These are phyloP conservation scores for Elongisporangium undulatum DNA, from an alignment of 352 stramenopile genomes.

Conservation along the genomic window DNA sequence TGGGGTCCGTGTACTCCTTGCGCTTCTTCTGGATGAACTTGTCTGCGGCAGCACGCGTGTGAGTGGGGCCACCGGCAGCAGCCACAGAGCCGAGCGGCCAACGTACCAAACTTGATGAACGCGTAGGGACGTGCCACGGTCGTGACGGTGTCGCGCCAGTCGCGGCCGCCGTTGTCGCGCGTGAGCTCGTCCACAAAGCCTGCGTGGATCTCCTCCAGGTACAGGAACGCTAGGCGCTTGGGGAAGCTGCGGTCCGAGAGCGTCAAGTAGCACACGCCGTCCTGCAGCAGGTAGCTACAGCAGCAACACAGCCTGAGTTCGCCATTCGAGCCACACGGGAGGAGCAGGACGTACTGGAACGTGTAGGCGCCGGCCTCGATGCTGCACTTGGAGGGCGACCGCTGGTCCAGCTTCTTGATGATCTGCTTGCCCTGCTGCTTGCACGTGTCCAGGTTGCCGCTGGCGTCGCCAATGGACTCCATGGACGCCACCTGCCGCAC, in stretches of 20 bases:
- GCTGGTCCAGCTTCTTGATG: slow-evolving; percentile 90
- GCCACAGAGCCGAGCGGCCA: neutral
- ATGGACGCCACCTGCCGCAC: slow-evolving; percentile 87
- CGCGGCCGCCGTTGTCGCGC: slow-evolving; percentile 87
- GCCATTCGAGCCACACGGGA: neutral
- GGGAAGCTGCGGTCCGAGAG: slow-evolving; percentile 95
- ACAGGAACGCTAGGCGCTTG: slow-evolving; percentile 97
- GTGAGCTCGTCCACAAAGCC: slow-evolving; percentile 94
- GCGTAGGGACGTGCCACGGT: slow-evolving; percentile 97
- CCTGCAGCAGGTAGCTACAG: slow-evolving; percentile 94
- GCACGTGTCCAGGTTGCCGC: slow-evolving; percentile 84
- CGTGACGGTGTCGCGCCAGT: slow-evolving; percentile 90
- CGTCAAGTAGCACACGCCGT: slow-evolving; percentile 97
- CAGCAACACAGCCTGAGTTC: neutral
- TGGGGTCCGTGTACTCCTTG: slow-evolving; percentile 97
- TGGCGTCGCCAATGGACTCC: slow-evolving; percentile 83
- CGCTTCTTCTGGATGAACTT: slow-evolving; percentile 97
- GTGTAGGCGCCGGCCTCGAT: slow-evolving; percentile 91
- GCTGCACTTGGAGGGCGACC: slow-evolving; percentile 91
- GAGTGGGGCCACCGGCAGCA: neutral
- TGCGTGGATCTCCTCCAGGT: slow-evolving; percentile 94
- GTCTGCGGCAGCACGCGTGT: slow-evolving; percentile 40
- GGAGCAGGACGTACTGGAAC: slow-evolving; percentile 79
- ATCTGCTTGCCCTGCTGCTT: slow-evolving; percentile 93
- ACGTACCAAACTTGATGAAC: slow-evolving; percentile 97